phyloP scores from a whole-genome alignment of 306 rosid species.

The Crataegus laevigata region DNA sequence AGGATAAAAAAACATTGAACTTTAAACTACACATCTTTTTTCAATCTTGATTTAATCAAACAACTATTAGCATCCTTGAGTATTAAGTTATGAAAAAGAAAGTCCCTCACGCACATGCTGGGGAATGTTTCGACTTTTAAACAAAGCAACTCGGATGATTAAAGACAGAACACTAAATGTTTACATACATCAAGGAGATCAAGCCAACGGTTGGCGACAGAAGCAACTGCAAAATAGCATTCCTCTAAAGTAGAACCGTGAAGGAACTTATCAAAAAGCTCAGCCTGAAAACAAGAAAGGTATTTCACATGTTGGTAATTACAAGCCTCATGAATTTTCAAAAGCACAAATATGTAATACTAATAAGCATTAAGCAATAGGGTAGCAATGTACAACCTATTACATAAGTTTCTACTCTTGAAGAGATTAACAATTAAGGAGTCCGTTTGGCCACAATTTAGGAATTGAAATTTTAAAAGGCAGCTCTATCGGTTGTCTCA shows the following conservation, averaged over 20 bases:
- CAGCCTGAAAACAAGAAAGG: constrained; percentile 59
- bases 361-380: neutral
- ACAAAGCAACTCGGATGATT: constrained; percentile 6
- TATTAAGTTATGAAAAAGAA: neutral
- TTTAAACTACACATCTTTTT: constrained; percentile 2
- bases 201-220: constrained; percentile 90
- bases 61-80: neutral
- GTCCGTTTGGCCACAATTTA: neutral
- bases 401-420: neutral
- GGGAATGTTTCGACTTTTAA: neutral
- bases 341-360: neutral
- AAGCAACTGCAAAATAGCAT: constrained; percentile 87
- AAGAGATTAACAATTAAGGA: neutral
- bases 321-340: neutral
- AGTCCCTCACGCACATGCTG: neutral
- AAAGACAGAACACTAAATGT: constrained; percentile 9
- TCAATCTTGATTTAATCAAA: neutral
- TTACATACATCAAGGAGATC: constrained; percentile 94
- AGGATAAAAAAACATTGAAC: constrained; percentile 1
- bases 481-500: neutral
- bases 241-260: constrained; percentile 83
- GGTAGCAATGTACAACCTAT: neutral
- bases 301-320: neutral
- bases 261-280: constrained; percentile 90
- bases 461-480: neutral